Base-by-base conservation (phyloP, 2,329 filamentous ascomycete species). In the Botrytis deweyae region DNA sequence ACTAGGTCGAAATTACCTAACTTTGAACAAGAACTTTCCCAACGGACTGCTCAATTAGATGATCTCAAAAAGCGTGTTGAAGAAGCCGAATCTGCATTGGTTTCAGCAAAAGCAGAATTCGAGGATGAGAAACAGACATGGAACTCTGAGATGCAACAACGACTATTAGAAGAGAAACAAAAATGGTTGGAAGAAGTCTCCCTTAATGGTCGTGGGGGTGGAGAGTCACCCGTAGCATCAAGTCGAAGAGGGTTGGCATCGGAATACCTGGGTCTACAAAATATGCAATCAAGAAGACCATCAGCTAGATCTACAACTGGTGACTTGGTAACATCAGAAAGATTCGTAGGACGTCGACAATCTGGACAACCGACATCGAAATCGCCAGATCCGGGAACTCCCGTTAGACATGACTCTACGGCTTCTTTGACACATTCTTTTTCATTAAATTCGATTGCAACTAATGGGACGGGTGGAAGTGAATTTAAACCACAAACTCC, bases 61-160 rank as follows among this genome's bases (percentile, higher is more conserved):
- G 84, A 86, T 25, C 83, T 97, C 4, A 89, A 90, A 76, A 87
- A 87, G 74, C 88, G 88, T n/a, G 86, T 90, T 36, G 88, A 91
- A 76, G 87, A 91, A 75, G 86, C 91, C 14, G 88, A 96, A 78
- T 84, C 88, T 14, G 88, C 91, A 7, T 84, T 94, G 1, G 83
- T 87, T 42, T 88, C 92, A 71, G 83, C 87, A 1, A 85, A 85
- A 74, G 84, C 85, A 70, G 86, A 90, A 16, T 83, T 89, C 25
- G 85, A 87, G 55, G 86, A 87, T 65, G 89, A 92, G 78, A 89
- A 87, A 78, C 87, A 88, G 77, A 78, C 85, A 3, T 87, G 84
- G 82, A 89, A 92, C 76, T 82, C 85, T 22, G 88, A 89, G 38
- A 81, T 88, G 75, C 81, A 86, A 52, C 87, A 89, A 72, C 86